Conservation (phyloP, 345 rosid genomes). For the Mallotus nudiflorus region DNA sequence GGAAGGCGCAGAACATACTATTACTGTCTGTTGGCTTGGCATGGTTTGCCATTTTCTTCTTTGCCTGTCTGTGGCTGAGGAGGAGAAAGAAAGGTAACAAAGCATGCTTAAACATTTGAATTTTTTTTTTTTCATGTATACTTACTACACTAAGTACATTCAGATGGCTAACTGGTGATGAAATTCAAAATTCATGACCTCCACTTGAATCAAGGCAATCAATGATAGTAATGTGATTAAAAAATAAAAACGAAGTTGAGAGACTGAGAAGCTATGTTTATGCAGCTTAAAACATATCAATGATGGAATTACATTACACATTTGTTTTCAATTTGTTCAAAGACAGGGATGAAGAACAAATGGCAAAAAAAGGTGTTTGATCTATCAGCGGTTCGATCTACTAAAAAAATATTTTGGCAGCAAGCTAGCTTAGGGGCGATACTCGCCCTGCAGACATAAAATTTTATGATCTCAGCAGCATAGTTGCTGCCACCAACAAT, state of each 20-base stretch:
- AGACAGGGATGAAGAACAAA: neutral
- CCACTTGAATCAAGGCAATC: no score
- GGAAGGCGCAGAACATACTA: neutral
- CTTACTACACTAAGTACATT: no score
- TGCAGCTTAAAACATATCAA: no score
- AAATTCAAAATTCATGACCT: no score
- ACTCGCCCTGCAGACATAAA: no score
- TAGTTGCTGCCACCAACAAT: conserved; percentile 32
- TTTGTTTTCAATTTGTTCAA: neutral
- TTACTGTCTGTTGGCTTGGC: neutral
- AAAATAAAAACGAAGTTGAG: no score
- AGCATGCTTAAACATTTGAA: neutral
- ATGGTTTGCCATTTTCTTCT: neutral
- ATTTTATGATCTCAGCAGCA: conserved; percentile 4
- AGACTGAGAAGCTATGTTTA: no score
- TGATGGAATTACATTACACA: no score
- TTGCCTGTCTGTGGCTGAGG: neutral
- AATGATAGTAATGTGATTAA: no score
- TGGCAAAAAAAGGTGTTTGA: neutral
- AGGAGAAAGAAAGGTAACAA: neutral
- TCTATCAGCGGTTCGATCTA: neutral
- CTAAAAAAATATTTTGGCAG: neutral
- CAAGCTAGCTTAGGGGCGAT: no score
- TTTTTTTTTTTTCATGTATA: neutral
- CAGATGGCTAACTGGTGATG: no score